Percentiles rank a stretch among this genome's conserved stretches.
Evolutionary conservation across 2,329 filamentous ascomycete genomes (phyloP).

Genomic region (Colletotrichum spinosum): DNA sequence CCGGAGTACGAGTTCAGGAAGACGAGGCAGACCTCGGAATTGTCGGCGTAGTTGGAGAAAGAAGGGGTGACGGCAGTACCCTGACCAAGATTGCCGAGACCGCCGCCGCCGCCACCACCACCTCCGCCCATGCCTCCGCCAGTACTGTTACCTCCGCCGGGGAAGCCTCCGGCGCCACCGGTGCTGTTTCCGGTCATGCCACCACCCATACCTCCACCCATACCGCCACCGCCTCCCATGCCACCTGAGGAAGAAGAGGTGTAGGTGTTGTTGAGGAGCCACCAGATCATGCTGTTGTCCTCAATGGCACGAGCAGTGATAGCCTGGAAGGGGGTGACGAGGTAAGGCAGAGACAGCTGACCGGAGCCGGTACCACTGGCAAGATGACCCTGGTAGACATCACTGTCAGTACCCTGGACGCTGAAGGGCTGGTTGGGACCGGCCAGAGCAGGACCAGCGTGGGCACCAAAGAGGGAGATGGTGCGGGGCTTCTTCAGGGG

Average conservation of each 20-base stretch:
- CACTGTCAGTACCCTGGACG: constrained; percentile 24
- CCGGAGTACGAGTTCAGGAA: constrained; percentile 52
- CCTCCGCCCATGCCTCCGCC: constrained; percentile 26
- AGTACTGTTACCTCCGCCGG: constrained; percentile 18
- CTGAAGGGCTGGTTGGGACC: constrained; percentile 23
- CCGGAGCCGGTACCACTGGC: constrained; percentile 30
- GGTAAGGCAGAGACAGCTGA: constrained; percentile 19
- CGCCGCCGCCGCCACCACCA: constrained; percentile 1
- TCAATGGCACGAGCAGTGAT: constrained; percentile 36
- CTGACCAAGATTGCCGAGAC: constrained; percentile 22
- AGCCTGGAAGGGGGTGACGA: constrained; percentile 33
- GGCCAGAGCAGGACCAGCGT: constrained; percentile 21
- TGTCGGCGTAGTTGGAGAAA: constrained; percentile 29
- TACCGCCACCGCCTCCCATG: constrained; percentile 2
- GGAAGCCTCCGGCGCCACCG: not conserved
- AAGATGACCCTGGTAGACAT: constrained; percentile 29
- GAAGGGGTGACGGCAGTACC: constrained; percentile 10
- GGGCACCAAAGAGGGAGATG: constrained; percentile 27
- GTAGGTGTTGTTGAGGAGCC: constrained; percentile 33
- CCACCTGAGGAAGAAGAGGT: constrained; percentile 27
- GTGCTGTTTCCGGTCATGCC: constrained; percentile 19
- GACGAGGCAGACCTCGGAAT: constrained; percentile 31
- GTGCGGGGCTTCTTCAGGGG: constrained; percentile 64
- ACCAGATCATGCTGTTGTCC: constrained; percentile 60
- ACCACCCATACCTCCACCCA: constrained; percentile 11